A percentile compares a stretch with the other conserved stretches of the same genome.
Conservation (phyloP, 2,329 filamentous ascomycete genomes). For the Harringtonia lauricola region DNA sequence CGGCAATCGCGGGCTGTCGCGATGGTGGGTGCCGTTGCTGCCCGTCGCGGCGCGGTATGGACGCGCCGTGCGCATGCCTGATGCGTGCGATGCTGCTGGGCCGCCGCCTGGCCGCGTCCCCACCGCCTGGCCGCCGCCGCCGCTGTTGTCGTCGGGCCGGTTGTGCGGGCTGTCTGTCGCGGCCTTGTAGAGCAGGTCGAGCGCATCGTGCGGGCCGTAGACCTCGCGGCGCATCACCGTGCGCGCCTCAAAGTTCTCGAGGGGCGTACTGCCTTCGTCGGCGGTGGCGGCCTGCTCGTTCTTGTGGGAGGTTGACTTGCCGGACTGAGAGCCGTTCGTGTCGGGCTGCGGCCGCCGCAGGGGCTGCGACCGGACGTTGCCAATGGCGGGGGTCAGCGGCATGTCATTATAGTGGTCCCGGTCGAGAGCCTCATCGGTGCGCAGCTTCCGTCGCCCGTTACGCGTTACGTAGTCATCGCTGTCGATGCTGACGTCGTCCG, state of each 20-base stretch:
- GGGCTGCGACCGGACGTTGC: constrained; percentile 53
- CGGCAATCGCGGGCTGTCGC: constrained; percentile 11
- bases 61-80: too few relatives aligned
- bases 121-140: background rate
- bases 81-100: too few relatives aligned
- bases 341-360: constrained; percentile 44
- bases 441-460: constrained; percentile 60
- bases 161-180: constrained; percentile 39
- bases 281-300: constrained; percentile 21
- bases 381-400: constrained; percentile 56
- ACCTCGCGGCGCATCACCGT: constrained; percentile 60
- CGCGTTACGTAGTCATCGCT: constrained; percentile 59
- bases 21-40: constrained; percentile 11
- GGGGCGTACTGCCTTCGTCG: constrained; percentile 45
- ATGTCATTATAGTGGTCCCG: constrained; percentile 36
- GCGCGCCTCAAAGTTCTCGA: constrained; percentile 55
- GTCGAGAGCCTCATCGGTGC: constrained; percentile 33
- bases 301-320: constrained; percentile 17
- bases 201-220: constrained; percentile 83
- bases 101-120: background rate
- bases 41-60: background rate
- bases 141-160: background rate
- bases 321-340: constrained; percentile 19
- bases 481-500: constrained; percentile 40
- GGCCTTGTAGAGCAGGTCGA: constrained; percentile 85